phyloP scores from a whole-genome alignment of 2,329 filamentous ascomycete species.

The Ophiocordyceps australis region DNA sequence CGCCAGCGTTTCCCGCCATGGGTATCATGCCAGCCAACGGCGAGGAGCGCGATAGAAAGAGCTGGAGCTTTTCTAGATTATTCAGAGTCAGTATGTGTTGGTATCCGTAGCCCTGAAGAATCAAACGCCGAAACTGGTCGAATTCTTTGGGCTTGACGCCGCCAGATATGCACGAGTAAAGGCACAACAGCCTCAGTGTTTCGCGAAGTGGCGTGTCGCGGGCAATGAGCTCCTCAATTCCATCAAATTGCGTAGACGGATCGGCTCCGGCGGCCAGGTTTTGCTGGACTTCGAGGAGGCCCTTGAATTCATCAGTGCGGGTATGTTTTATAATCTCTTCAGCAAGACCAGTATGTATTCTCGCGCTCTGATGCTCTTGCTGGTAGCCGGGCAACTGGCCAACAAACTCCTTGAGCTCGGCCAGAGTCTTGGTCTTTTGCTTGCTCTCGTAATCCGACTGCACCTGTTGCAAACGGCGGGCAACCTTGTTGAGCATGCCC shows the following conservation, averaged over 20 bases:
- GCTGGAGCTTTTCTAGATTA: constrained; percentile 73
- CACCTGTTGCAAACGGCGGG: constrained; percentile 65
- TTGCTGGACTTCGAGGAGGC: constrained; percentile 83
- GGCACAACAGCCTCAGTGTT: constrained; percentile 68
- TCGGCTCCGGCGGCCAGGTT: constrained; percentile 85
- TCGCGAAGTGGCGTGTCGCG: constrained; percentile 67
- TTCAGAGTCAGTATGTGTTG: constrained; percentile 85
- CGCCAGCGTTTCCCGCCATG: constrained; percentile 37
- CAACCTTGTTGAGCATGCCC: constrained; percentile 73
- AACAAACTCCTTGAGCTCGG: constrained; percentile 91
- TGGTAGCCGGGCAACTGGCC: constrained; percentile 82
- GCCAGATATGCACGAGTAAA: constrained; percentile 80
- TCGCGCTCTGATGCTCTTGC: constrained; percentile 82
- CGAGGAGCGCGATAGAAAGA: constrained; percentile 63
- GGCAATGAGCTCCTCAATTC: constrained; percentile 87
- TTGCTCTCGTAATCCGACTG: constrained; percentile 81
- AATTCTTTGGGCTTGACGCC: constrained; percentile 79
- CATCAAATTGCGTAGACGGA: constrained; percentile 73
- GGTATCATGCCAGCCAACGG: constrained; percentile 69
- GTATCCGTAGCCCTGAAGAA: constrained; percentile 86
- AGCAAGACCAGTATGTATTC: constrained; percentile 76
- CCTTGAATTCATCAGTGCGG: constrained; percentile 73
- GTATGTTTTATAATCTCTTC: constrained; percentile 95
- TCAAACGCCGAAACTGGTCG: constrained; percentile 72
- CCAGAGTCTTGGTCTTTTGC: constrained; percentile 70